Conservation (phyloP, 306 rosid genomes). For the Cucurbita argyrosperma region DNA sequence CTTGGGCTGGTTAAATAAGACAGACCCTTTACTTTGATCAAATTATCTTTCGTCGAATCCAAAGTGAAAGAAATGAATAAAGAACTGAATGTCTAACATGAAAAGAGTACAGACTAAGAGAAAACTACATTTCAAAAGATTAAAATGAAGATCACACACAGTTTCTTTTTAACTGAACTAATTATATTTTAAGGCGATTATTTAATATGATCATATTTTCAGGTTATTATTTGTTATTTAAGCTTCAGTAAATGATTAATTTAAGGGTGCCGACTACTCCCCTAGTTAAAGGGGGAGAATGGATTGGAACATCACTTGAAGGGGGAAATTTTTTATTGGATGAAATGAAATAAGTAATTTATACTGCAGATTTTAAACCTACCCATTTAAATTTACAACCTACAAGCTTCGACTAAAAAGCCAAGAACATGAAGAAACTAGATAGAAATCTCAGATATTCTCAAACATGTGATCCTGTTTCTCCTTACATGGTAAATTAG, state of each 20-base stretch:
- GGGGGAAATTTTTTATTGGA: background rate
- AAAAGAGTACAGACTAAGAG: background rate
- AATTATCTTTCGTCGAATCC: background rate
- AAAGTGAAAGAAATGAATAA: background rate
- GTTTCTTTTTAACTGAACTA: background rate
- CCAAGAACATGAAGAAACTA: background rate
- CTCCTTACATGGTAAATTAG: background rate
- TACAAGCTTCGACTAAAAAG: background rate
- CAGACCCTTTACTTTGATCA: background rate
- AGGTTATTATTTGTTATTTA: background rate
- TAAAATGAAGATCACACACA: background rate
- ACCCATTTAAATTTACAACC: background rate
- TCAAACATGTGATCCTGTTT: background rate
- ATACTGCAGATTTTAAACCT: background rate
- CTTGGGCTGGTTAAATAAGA: background rate
- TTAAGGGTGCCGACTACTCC: background rate
- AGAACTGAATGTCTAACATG: background rate
- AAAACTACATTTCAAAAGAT: background rate
- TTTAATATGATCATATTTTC: no score
- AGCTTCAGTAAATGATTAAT: background rate
- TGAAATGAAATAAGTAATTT: background rate
- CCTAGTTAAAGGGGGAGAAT: background rate
- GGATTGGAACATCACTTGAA: background rate
- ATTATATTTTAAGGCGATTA: background rate
- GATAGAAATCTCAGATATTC: background rate